phyloP scores from a whole-genome alignment of 73 alveolate genomes.

The Paramecium primaurelia region DNA sequence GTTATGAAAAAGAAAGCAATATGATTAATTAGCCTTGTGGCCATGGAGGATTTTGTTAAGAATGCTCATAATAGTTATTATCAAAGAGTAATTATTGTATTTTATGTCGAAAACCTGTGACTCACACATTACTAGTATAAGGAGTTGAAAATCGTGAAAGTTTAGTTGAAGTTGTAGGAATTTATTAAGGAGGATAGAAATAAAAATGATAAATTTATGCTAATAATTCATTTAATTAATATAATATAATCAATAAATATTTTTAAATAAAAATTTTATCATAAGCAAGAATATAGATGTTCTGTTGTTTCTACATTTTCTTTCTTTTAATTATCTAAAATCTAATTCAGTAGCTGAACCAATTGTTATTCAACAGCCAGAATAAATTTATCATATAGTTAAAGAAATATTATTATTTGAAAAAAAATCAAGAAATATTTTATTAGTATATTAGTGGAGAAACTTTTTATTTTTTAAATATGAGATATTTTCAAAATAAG shows the following conservation, averaged over 20 bases:
- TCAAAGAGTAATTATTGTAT: not conserved
- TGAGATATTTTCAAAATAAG: too few relatives aligned
- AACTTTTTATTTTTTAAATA: too few relatives aligned
- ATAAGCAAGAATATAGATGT: too few relatives aligned
- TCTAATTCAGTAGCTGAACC: too few relatives aligned
- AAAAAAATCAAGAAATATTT: too few relatives aligned
- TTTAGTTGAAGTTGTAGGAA: slow-evolving; percentile 6
- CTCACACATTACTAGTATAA: not conserved
- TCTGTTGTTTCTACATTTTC: too few relatives aligned
- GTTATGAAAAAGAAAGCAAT: slow-evolving; percentile 33
- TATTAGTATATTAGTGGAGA: too few relatives aligned
- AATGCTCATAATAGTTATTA: not conserved
- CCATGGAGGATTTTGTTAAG: slow-evolving; percentile 43
- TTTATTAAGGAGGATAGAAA: not conserved
- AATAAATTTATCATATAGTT: too few relatives aligned
- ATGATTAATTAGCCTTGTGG: slow-evolving; percentile 44
- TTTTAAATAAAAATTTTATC: too few relatives aligned
- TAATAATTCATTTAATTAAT: not conserved
- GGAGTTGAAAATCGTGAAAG: not conserved
- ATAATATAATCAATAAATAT: not conserved
- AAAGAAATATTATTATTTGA: too few relatives aligned
- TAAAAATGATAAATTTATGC: not conserved
- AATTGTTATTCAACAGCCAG: too few relatives aligned
- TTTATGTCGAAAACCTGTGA: slow-evolving; percentile 20
- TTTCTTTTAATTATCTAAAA: too few relatives aligned